Evolutionary conservation across 2,329 filamentous ascomycete genomes (phyloP), one percentile per base, ranked within the genome.

Genomic region (Sclerotinia subarctica): DNA sequence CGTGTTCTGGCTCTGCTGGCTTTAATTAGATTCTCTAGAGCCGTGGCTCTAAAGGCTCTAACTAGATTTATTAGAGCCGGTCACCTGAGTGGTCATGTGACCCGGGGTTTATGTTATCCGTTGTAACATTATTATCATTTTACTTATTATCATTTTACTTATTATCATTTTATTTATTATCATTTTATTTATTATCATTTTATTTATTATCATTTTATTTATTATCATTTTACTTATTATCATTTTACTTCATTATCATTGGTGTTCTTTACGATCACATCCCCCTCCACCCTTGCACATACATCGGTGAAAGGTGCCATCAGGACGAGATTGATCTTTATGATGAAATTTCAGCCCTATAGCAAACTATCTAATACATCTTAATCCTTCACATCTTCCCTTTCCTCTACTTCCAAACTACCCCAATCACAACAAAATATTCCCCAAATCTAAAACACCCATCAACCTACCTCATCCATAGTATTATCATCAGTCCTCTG

Each of bases 261-360:
- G 58, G 44, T 51, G 44, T 51, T 38, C 15, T 51, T 62, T 62
- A 62, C 58, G 46, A 62, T 51, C 29, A 51, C 46, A 38, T 24
- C 5, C 32, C 10, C 29, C 10, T 56, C 57, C 19, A 47, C 26
- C 44, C 42, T 47, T 24, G 44, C 49, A 60, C 26, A 47, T 60
- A 17, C 26, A 21, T 54, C 32, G 42, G 57, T 21, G 44, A 60
- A 60, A 60, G 26, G 47, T 60, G 21, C 26, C 58, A 35, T 17
- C 24, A 35, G 58, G 29, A 62, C 29, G n/a, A 11, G n/a, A 62
- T 51, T 17, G 21, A 51, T 35, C 59, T 21, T 35, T 21, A 19
- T 49, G 58, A 24, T 19, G 58, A 21, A 29, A 35, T 62, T 26
- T 51, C 59, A 62, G 59, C 59, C 59, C 59, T 62, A 62, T 13